Evolutionary conservation across 2,329 filamentous ascomycete species (phyloP).

Genomic region (Penicillium digitatum): DNA sequence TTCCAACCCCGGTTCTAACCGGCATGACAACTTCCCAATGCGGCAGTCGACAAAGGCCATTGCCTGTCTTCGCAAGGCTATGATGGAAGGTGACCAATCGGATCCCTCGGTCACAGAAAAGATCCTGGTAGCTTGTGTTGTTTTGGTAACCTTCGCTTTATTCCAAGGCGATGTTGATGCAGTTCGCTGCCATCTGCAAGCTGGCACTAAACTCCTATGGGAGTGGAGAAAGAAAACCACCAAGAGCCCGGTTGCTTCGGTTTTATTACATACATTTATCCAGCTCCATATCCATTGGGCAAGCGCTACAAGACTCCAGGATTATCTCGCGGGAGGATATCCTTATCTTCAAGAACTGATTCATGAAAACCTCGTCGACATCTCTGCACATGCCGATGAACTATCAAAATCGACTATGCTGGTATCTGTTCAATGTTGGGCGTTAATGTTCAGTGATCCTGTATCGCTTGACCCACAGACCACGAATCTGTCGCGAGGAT

Average conservation of each 20-base stretch:
- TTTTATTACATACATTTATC: constrained; percentile 6
- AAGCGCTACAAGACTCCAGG: neutral
- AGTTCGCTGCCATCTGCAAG: constrained; percentile 2
- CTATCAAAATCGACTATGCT: neutral
- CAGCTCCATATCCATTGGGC: constrained; percentile 7
- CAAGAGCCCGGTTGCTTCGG: neutral
- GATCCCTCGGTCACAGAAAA: neutral
- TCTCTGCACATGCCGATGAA: neutral
- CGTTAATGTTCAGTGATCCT: neutral
- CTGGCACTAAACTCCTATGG: neutral
- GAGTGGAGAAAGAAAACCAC: constrained; percentile 3
- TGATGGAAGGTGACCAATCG: neutral
- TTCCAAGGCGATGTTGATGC: constrained; percentile 6
- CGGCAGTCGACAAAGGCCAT: constrained; percentile 5
- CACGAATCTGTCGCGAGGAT: neutral
- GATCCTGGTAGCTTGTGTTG: constrained; percentile 1
- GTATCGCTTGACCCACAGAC: neutral
- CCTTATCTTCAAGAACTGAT: neutral
- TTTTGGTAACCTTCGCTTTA: constrained; percentile 1
- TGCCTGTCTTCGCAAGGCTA: neutral
- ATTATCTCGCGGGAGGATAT: neutral
- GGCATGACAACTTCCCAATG: constrained; percentile 2
- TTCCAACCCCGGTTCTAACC: neutral
- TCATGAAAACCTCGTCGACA: neutral
- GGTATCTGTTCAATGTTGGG: neutral